Evolutionary conservation across 805 yeast genomes (phyloP).

Genomic region (Cyberlindnera bimundalis): DNA sequence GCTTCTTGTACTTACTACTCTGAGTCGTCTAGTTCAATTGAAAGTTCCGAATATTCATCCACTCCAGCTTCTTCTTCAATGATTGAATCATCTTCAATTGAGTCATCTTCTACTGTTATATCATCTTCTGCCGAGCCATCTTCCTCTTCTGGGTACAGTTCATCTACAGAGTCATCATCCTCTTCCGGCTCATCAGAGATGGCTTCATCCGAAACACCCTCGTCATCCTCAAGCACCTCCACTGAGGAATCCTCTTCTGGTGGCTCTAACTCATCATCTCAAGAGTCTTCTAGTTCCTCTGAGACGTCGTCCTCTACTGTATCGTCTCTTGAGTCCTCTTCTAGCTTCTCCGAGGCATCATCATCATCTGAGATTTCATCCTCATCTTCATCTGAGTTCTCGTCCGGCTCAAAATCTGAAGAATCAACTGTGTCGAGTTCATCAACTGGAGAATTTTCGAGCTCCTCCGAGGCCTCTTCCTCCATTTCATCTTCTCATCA

Average conservation of each 20-base stretch:
- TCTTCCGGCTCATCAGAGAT: neutral
- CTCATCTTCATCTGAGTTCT: neutral
- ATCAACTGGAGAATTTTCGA: neutral
- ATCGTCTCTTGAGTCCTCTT: neutral
- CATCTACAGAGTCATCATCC: neutral
- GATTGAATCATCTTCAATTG: too few relatives aligned
- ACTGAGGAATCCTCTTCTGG: neutral
- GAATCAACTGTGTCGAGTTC: neutral
- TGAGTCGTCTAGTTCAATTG: neutral
- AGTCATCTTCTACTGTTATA: neutral
- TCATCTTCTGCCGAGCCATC: too few relatives aligned
- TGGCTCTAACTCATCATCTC: neutral
- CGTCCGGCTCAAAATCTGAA: neutral
- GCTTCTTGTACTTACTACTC: conserved; percentile 1
- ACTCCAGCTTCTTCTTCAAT: neutral
- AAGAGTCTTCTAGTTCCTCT: neutral
- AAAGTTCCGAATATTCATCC: neutral
- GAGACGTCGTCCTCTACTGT: neutral
- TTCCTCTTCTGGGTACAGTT: neutral
- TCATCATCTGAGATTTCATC: neutral
- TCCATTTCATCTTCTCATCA: neutral
- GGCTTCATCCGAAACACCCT: neutral
- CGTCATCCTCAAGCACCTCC: neutral
- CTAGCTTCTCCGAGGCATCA: neutral
- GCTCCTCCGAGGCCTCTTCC: neutral